These are phyloP conservation scores for Pseudogymnoascus sp. DNA, from an alignment of 2,329 filamentous ascomycete species.

Conservation along the genomic window DNA sequence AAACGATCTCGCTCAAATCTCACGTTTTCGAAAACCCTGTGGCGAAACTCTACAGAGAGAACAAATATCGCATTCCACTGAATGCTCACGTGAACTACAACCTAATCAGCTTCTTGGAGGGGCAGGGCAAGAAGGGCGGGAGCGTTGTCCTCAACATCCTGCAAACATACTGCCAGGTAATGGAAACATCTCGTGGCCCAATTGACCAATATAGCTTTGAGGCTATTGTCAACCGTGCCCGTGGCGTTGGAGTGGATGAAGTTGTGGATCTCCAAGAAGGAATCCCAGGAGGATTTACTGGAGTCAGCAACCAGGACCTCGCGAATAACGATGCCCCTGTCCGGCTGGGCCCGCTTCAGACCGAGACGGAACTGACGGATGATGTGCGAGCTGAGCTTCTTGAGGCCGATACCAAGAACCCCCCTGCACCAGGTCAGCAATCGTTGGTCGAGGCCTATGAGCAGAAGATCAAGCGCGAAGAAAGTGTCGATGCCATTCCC, in stretches of 20 bases:
- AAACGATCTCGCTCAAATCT: constrained; percentile 64
- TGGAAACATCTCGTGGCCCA: constrained; percentile 52
- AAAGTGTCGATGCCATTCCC: constrained; percentile 73
- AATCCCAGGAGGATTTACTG: constrained; percentile 54
- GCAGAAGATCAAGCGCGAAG: constrained; percentile 79
- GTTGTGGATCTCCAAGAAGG: constrained; percentile 53
- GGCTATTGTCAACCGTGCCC: constrained; percentile 49
- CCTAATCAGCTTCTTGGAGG: constrained; percentile 81
- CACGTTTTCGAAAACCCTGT: constrained; percentile 71
- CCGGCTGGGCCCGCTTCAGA: constrained; percentile 72
- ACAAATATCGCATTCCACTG: constrained; percentile 86
- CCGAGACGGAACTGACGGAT: constrained; percentile 73
- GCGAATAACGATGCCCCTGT: constrained; percentile 52
- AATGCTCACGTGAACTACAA: constrained; percentile 77
- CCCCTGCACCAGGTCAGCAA: constrained; percentile 62
- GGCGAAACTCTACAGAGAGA: constrained; percentile 74
- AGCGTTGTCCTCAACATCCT: constrained; percentile 70
- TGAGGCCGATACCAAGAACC: constrained; percentile 73
- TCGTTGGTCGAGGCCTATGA: constrained; percentile 84
- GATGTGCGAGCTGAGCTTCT: constrained; percentile 83
- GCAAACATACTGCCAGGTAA: constrained; percentile 50
- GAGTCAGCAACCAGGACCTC: constrained; percentile 54
- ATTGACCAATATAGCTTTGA: constrained; percentile 59
- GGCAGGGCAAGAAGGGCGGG: constrained; percentile 75
- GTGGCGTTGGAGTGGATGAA: constrained; percentile 55